Evolutionary conservation across 2,329 filamentous ascomycete genomes (phyloP).

Genomic region (Cladophialophora bantiana): DNA sequence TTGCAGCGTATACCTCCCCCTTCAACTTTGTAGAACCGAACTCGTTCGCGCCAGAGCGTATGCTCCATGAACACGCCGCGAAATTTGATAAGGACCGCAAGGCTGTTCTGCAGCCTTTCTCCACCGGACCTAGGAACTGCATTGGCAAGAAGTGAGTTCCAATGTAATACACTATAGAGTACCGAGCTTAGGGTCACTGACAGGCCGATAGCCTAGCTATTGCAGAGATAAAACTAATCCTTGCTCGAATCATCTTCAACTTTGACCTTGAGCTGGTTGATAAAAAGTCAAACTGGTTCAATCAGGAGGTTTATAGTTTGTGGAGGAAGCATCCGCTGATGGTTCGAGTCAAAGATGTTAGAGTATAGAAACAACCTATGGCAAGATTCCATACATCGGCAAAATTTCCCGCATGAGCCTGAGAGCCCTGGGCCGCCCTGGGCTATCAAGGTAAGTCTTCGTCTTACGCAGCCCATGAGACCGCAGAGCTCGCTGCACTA

Average conservation of each 20-base stretch:
- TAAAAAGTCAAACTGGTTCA: conserved; percentile 34
- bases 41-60: conserved; percentile 33
- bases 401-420: too few species aligned
- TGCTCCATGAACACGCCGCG: conserved; percentile 28
- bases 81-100: conserved; percentile 24
- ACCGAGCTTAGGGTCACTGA: neutral
- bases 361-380: too few species aligned
- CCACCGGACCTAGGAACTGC: conserved; percentile 41
- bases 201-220: conserved; percentile 17
- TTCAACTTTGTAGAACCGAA: conserved; percentile 27
- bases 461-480: too few species aligned
- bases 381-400: too few species aligned
- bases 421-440: too few species aligned
- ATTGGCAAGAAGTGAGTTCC: conserved; percentile 42
- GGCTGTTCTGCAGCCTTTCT: conserved; percentile 36
- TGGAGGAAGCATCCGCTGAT: neutral
- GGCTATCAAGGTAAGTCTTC: too few species aligned
- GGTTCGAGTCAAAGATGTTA: too few species aligned
- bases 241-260: conserved; percentile 36
- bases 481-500: too few species aligned
- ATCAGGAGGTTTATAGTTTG: neutral
- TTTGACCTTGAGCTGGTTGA: conserved; percentile 41
- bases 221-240: conserved; percentile 40
- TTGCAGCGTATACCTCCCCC: too few species aligned
- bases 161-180: neutral